Evolutionary conservation across 768 basidiomycete species (phyloP).

Genomic region (Lactifluus rugatus): DNA sequence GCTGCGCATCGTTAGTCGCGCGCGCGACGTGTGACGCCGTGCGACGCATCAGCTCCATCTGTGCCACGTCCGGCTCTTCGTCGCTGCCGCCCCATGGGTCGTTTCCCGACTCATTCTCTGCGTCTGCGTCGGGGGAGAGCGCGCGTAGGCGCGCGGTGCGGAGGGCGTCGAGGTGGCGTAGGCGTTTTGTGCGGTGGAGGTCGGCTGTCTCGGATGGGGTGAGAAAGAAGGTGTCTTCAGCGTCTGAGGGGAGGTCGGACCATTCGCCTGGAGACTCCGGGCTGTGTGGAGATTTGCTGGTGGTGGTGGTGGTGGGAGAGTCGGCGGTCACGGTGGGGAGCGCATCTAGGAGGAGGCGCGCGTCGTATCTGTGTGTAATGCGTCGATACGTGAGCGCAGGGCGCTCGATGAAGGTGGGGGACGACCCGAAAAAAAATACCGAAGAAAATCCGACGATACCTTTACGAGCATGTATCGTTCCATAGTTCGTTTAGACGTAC

Average conservation of each 20-base stretch:
- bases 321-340: conserved; percentile 23
- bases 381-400: not conserved
- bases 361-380: conserved; percentile 54
- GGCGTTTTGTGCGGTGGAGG: conserved; percentile 57
- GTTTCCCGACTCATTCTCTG: conserved; percentile 20
- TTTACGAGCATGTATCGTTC: not conserved
- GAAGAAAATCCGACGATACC: not conserved
- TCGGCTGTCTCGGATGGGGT: conserved; percentile 56
- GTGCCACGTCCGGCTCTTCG: conserved; percentile 60
- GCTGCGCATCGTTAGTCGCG: conserved; percentile 68
- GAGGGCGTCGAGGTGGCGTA: conserved; percentile 46
- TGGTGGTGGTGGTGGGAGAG: not conserved
- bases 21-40: conserved; percentile 60
- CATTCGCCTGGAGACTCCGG: conserved; percentile 53
- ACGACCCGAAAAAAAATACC: not conserved
- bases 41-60: conserved; percentile 58
- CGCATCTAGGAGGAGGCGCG: conserved; percentile 60
- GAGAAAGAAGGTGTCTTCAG: conserved; percentile 80
- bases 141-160: conserved; percentile 61
- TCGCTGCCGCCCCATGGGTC: conserved; percentile 61
- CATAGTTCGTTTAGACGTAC: not conserved
- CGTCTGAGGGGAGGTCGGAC: conserved; percentile 78
- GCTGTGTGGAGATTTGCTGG: conserved; percentile 10
- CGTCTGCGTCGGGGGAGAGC: conserved; percentile 31
- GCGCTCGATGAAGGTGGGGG: not conserved